Evolutionary conservation across 768 basidiomycete genomes (phyloP).

Genomic region (Phaffia tasmanica): DNA sequence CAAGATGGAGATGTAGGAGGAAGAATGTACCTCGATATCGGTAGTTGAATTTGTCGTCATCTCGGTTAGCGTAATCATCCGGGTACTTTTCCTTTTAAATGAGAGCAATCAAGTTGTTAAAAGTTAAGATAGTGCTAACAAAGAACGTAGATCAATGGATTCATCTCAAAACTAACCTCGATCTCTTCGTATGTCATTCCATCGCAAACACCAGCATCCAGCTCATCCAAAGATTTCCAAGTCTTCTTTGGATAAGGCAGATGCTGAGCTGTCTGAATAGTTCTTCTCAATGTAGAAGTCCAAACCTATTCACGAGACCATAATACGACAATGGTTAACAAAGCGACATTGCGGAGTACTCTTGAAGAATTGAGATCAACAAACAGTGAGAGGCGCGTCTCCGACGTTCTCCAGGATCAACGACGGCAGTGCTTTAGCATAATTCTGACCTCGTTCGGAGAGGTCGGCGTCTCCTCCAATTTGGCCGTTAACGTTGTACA

Average conservation of each 20-base stretch:
- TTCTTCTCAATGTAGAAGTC: slow-evolving; percentile 94
- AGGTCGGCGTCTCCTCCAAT: slow-evolving; percentile 94
- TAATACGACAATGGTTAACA: neutral
- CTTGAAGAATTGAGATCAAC: slow-evolving; percentile 28
- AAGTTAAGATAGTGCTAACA: neutral
- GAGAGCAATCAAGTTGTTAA: neutral
- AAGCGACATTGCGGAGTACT: too few relatives aligned
- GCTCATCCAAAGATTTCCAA: slow-evolving; percentile 96
- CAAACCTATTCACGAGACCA: slow-evolving; percentile 59
- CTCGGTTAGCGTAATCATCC: slow-evolving; percentile 94
- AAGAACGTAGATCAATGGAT: too few relatives aligned
- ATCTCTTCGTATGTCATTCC: slow-evolving; percentile 99
- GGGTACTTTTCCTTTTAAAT: slow-evolving; percentile 67
- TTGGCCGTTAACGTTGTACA: slow-evolving; percentile 89
- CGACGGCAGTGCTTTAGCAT: slow-evolving; percentile 72
- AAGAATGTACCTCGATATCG: slow-evolving; percentile 62
- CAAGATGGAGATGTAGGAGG: neutral
- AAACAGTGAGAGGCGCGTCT: slow-evolving; percentile 69
- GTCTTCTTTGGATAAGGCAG: slow-evolving; percentile 84
- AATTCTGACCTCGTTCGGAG: slow-evolving; percentile 70
- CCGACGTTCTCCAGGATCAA: slow-evolving; percentile 86
- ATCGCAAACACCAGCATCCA: slow-evolving; percentile 98
- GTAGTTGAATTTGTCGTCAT: slow-evolving; percentile 99
- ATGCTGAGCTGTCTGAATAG: slow-evolving; percentile 73
- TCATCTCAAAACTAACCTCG: slow-evolving; percentile 48